Percentiles rank a stretch among this genome's conserved stretches.
These are phyloP conservation scores for Camelina sativa DNA, from an alignment of 345 rosid genomes.

Conservation along the genomic window DNA sequence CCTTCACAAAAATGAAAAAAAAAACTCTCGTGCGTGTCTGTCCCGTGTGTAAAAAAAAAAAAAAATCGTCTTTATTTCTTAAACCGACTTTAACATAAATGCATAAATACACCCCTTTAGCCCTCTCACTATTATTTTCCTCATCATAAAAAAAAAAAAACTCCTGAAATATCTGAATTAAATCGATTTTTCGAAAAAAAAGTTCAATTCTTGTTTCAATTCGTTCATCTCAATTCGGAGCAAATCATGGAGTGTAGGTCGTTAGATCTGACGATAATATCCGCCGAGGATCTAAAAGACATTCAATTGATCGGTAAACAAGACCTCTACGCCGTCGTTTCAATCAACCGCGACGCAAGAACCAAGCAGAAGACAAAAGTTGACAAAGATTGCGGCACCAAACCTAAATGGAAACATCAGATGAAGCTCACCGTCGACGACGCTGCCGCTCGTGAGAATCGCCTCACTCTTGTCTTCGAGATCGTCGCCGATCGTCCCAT, in stretches of 20 bases:
- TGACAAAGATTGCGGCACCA: slow-evolving; percentile 58
- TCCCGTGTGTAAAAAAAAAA: slow-evolving; percentile 29
- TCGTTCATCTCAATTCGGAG: no score
- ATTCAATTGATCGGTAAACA: slow-evolving; percentile 60
- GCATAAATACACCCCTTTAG: not conserved
- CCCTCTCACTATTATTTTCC: not conserved
- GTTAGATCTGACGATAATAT: slow-evolving; percentile 56
- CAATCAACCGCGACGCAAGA: slow-evolving; percentile 52
- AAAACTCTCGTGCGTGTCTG: slow-evolving; percentile 20
- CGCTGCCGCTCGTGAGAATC: slow-evolving; percentile 47
- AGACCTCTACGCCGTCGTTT: slow-evolving; percentile 62
- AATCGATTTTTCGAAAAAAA: not conserved
- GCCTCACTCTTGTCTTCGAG: slow-evolving; percentile 46
- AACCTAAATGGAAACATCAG: slow-evolving; percentile 60
- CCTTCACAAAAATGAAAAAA: not conserved
- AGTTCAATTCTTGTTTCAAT: no score
- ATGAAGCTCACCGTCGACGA: slow-evolving; percentile 63
- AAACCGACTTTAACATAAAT: slow-evolving; percentile 27
- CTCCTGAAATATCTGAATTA: not conserved
- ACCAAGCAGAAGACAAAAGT: slow-evolving; percentile 57
- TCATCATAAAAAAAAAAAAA: slow-evolving; percentile 5
- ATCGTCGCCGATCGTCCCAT: slow-evolving; percentile 57
- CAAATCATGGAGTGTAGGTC: slow-evolving; percentile 41
- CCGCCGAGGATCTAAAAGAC: slow-evolving; percentile 61
- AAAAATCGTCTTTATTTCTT: not conserved